Base-by-base conservation (phyloP, 768 basidiomycete genomes). In the Glaciozyma antarctica region DNA sequence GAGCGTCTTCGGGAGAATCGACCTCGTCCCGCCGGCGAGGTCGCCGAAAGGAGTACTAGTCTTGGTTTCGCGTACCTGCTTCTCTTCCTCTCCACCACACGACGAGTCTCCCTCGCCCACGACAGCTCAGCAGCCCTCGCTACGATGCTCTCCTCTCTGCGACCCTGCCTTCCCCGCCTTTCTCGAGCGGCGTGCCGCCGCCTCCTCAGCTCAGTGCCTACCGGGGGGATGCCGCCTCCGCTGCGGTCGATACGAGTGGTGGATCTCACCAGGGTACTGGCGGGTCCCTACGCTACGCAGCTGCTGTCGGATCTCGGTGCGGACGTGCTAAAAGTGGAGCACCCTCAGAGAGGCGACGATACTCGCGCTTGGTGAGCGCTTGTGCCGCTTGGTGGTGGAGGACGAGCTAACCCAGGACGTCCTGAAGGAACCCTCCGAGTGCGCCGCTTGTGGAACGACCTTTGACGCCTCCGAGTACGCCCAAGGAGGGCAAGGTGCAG, bases 251-350 rank as follows among this genome's bases (percentile, higher is more conserved):
- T 93, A 69, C 84, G 82, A 72, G 82, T 95, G n/a, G 80, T 97
- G 28, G 93, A 97, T 77, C 77, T 95, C 62, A 90, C 91, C 19
- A 82, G 93, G 34, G 87, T 95, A 1, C 79, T 97, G 57, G 91
- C 91, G n/a, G 91, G 90, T 0, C 91, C 91, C 41, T 87, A 86
- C 2, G 84, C 87, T n/a, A 67, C 68, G 44, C 72, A 93, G 91
- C 81, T 94, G 66, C 81, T 95, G n/a, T 91, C 86, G 10, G 90
- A 93, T 77, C 78, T 93, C 13, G 76, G 90, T 2, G 93, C 93
- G 55, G 90, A 97, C 74, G 90, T 97, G 34, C 83, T 95, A 76
- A 97, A 95, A 76, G 84, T 95, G 8, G 90, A 93, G 75, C 87
- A 90, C 74, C 77, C 77, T 2, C 72, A 65, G 9, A 32, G 80